Evolutionary conservation across 2,329 filamentous ascomycete species (phyloP).

Genomic region (Onygenales sp.): DNA sequence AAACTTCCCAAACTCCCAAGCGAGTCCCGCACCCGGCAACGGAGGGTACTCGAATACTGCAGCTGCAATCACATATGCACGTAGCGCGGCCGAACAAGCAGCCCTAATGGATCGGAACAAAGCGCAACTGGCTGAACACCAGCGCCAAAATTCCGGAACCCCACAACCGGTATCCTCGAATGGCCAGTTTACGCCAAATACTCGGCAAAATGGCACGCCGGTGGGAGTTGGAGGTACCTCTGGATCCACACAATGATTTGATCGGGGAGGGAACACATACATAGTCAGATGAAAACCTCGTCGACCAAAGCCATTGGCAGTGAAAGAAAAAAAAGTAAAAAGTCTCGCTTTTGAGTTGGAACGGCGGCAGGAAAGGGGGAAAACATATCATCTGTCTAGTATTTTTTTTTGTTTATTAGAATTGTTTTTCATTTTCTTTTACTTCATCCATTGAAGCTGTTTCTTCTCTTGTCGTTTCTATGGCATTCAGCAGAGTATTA

Average conservation of each 20-base stretch:
- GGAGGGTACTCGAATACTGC: conserved; percentile 25
- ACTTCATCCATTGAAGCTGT: too few relatives aligned
- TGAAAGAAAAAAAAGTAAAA: too few relatives aligned
- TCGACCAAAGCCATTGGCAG: not conserved
- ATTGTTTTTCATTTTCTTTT: too few relatives aligned
- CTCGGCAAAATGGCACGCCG: not conserved
- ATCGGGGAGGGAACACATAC: not conserved
- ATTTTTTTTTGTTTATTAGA: too few relatives aligned
- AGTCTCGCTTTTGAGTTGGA: too few relatives aligned
- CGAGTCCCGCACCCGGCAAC: conserved; percentile 16
- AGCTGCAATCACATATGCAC: conserved; percentile 26
- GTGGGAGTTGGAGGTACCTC: not conserved
- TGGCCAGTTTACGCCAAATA: not conserved
- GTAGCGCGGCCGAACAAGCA: conserved; percentile 32
- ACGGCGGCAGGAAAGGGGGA: too few relatives aligned
- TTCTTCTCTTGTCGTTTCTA: too few relatives aligned
- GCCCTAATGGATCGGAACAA: conserved; percentile 29
- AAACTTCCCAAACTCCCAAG: conserved; percentile 24
- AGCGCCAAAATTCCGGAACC: conserved; percentile 23
- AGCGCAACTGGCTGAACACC: conserved; percentile 25
- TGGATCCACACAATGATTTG: not conserved
- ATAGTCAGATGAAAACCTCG: not conserved
- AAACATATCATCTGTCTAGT: too few relatives aligned
- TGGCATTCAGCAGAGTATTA: too few relatives aligned
- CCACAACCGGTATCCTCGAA: conserved; percentile 18